Conservation (phyloP, 139 green algal genomes). For the Picochlorum sp. region DNA sequence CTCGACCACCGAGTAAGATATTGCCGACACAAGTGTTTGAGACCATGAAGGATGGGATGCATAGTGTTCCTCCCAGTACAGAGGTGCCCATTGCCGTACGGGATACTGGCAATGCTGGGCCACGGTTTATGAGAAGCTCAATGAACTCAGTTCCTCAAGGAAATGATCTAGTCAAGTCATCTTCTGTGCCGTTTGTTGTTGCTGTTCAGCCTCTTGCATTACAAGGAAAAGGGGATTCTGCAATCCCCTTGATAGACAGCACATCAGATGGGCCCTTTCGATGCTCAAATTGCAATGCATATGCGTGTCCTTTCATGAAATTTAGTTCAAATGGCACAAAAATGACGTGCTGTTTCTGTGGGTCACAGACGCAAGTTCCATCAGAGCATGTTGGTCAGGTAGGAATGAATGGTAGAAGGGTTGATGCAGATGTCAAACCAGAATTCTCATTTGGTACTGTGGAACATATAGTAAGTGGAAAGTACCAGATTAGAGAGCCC, state of each 20-base stretch:
- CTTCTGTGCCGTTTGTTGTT: conserved; percentile 71
- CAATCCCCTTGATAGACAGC: conserved; percentile 65
- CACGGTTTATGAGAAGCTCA: conserved; percentile 69
- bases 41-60: conserved; percentile 39
- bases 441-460: conserved; percentile 63
- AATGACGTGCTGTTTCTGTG: conserved; percentile 81
- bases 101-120: conserved; percentile 65
- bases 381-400: conserved; percentile 65
- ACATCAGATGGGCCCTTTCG: conserved; percentile 70
- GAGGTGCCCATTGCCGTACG: conserved; percentile 36
- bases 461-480: conserved; percentile 56
- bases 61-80: conserved; percentile 32
- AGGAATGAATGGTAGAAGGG: conserved; percentile 49
- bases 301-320: conserved; percentile 82
- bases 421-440: conserved; percentile 54
- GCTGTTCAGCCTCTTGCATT: conserved; percentile 77
- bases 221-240: conserved; percentile 59
- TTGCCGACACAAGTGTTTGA: conserved; percentile 47
- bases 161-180: conserved; percentile 61
- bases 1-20: background rate
- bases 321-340: conserved; percentile 48
- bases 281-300: conserved; percentile 77
- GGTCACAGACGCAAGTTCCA: conserved; percentile 34
- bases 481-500: conserved; percentile 69
- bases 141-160: conserved; percentile 70